Evolutionary conservation across 805 yeast genomes (phyloP).

Genomic region (Candida broadrunensis): DNA sequence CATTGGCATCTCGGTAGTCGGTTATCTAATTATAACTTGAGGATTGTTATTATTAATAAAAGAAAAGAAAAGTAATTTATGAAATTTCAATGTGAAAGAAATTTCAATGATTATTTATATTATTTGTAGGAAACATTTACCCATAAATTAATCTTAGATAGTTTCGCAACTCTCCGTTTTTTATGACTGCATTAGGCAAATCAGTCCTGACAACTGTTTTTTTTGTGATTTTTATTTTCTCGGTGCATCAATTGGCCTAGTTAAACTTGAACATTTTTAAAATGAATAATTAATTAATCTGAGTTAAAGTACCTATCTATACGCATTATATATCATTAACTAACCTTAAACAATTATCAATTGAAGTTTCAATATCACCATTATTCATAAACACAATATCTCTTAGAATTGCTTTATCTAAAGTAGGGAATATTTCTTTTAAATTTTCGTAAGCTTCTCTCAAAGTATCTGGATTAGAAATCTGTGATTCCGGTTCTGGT

Average conservation of each 20-base stretch:
- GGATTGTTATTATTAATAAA: too few relatives aligned
- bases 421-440: conserved; percentile 68
- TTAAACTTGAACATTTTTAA: too few relatives aligned
- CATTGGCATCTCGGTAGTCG: conserved; percentile 34
- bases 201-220: not conserved
- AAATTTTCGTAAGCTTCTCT: conserved; percentile 43
- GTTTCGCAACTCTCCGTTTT: not conserved
- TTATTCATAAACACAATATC: conserved; percentile 69
- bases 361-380: conserved; percentile 67
- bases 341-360: conserved; percentile 54
- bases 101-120: not conserved
- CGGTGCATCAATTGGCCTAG: too few relatives aligned
- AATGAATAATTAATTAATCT: too few relatives aligned
- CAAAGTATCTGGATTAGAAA: not conserved
- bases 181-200: not conserved
- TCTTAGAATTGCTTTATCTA: conserved; percentile 64
- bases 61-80: too few relatives aligned
- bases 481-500: not conserved
- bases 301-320: too few relatives aligned
- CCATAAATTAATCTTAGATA: not conserved
- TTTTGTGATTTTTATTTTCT: too few relatives aligned
- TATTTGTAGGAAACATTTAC: too few relatives aligned
- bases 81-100: not conserved
- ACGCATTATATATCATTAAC: conserved; percentile 17
- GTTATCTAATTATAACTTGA: too few relatives aligned